Base-by-base conservation (phyloP, 164 flowering plant species). In the Umbilicus rupestris region DNA sequence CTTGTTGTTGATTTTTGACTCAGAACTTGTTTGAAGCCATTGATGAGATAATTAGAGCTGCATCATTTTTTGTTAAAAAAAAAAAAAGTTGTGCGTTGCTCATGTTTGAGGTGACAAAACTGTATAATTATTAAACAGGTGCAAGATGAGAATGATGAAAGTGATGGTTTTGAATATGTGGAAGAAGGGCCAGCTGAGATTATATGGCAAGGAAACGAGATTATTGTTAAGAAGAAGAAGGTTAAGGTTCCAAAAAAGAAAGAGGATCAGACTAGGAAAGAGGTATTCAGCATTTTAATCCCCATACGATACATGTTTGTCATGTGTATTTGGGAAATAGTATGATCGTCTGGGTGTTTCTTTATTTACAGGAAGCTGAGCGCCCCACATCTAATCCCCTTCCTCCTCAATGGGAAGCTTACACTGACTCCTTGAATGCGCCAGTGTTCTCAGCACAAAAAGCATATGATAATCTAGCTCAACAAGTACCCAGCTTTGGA, bases 151-250 rank as follows among this genome's bases (percentile, higher is more conserved):
- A 66, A 78, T 58, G 80, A 75, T 52, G 89, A 84, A 62, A 89
- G 82, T 72, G 88, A 79, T 75, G 83, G 72, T 19, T 88, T 87
- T 87, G 95, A 88, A 66, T 86, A 91, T 66, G 78, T 79, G 16
- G 95, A 87, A 75, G 97, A 94, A 68, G 97, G 99, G 35, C 96
- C 92, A 64, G 86, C 97, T 15, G 96, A 91, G 72, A 89, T 91
- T 67, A 94, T 94, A 69, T 94, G 96, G 95, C 83, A 94, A 80
- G 97, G 99, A 63, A 87, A 94, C 72, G 97, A 94, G 83, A 94
- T 94, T 46, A 94, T 87, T 75, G 84, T 94, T 39, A 85, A 83
- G 83, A 94, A 91, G 85, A 91, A 89, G 69, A 87, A 68, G 72
- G 77, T 94, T 26, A 87, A 72, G 77, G 92, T 87, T 66, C 69